Evolutionary conservation across 2,329 filamentous ascomycete species (phyloP), one percentile per base, ranked within the genome.

Genomic region (Lecanoromycetidae sp.): DNA sequence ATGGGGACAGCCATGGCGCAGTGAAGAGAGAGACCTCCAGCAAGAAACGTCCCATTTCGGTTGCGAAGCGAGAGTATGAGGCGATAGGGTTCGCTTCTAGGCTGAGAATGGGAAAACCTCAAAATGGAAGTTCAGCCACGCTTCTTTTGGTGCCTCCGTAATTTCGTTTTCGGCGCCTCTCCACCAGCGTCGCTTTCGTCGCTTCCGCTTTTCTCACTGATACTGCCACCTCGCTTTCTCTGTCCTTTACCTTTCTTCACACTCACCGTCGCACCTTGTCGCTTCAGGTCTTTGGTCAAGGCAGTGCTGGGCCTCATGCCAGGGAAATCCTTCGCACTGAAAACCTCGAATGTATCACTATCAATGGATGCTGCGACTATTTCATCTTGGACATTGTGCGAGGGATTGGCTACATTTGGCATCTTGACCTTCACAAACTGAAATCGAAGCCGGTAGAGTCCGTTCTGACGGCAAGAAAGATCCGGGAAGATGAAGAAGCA

Each of bases 401-500:
- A n/a, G n/a, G n/a, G n/a, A n/a, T 69, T 65, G 4, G 29, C 25
- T 15, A 42, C 34, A 25, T 48, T 47, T 5, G 44, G 39, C 23
- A 49, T 41, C 34, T 40, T 44, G 7, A 54, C 42, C 25, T 52
- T 52, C 62, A 71, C 67, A 19, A 71, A 61, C 9, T 60, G 61
- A 53, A 71, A 71, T 29, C 67, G 63, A 1, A 71, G 56, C 5
- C 64, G 63, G 52, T 71, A 71, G 3, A 63, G 46, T 0, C 69
- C 69, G 17, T 66, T 64, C 6, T 63, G 63, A 37, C 68, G 66
- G 19, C 71, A 62, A 3, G 68, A 70, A 1, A 71, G 60, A 52
- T 71, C 68, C 1, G 67, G 60, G 43, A 71, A 71, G 22, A 71
- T 66, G 54, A 71, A 71, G 52, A 71, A 71, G 63, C 61, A 17